Conservation (phyloP, 2,329 filamentous ascomycete genomes). For the Aureobasidium musti region DNA sequence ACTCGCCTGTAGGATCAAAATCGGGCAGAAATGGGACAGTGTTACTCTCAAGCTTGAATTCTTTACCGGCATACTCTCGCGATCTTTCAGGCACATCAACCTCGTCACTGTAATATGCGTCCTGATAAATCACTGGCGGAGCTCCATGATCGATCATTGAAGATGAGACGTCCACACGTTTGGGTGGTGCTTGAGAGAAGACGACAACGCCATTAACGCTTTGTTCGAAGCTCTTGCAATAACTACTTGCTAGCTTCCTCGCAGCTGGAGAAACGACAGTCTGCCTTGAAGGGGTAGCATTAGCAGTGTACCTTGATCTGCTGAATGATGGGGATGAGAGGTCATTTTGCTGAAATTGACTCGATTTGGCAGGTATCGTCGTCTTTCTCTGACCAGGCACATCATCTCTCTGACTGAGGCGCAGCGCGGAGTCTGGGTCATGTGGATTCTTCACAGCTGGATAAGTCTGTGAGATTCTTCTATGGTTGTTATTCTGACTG, state of each 20-base stretch:
- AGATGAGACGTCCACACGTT: constrained; percentile 50
- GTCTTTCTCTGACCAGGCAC: constrained; percentile 51
- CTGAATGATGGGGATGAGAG: constrained; percentile 38
- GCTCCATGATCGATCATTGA: constrained; percentile 61
- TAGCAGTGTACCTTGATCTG: constrained; percentile 38
- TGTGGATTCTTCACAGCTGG: constrained; percentile 75
- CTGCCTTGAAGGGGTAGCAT: constrained; percentile 26
- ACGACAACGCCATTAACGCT: constrained; percentile 38
- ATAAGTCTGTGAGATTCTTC: constrained; percentile 56
- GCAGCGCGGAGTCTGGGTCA: constrained; percentile 62
- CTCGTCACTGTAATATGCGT: constrained; percentile 82
- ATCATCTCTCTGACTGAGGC: constrained; percentile 65
- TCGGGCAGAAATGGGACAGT: constrained; percentile 76
- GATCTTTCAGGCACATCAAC: constrained; percentile 74
- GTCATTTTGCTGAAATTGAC: neutral
- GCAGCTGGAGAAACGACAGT: neutral
- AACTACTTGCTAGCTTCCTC: constrained; percentile 3
- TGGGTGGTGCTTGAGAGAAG: constrained; percentile 47
- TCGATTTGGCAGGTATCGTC: constrained; percentile 39
- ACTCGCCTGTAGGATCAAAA: constrained; percentile 66
- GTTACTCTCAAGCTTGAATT: constrained; percentile 75
- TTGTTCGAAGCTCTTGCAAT: constrained; percentile 6
- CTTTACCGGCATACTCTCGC: constrained; percentile 83
- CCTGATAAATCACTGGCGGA: constrained; percentile 75
- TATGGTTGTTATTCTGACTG: constrained; percentile 11